These are phyloP conservation scores for Mycotypha africana DNA, from an alignment of 371 early-diverging fungal species.

Conservation along the genomic window DNA sequence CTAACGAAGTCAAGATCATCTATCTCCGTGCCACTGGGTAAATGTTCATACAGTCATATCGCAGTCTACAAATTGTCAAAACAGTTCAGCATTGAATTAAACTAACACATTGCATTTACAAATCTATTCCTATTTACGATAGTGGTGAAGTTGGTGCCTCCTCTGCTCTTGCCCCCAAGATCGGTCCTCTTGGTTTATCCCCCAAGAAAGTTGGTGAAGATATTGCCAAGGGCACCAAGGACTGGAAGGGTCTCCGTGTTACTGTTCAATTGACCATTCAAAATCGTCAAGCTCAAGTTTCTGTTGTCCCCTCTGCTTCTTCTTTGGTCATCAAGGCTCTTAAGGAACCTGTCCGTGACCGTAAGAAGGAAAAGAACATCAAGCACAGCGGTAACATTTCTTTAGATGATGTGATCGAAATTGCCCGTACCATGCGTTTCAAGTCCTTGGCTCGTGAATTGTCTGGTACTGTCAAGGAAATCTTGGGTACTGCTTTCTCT, in stretches of 20 bases:
- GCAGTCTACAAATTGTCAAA: neutral
- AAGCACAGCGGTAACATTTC: constrained; percentile 93
- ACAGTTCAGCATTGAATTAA: neutral
- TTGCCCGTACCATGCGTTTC: constrained; percentile 95
- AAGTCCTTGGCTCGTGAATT: constrained; percentile 90
- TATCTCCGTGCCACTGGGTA: constrained; percentile 95
- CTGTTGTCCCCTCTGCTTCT: constrained; percentile 97
- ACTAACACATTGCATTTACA: neutral
- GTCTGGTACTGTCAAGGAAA: constrained; percentile 95
- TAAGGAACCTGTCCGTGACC: constrained; percentile 98
- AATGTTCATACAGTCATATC: neutral
- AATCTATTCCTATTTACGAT: constrained; percentile 1
- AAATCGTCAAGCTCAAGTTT: constrained; percentile 99
- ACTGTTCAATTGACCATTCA: constrained; percentile 98
- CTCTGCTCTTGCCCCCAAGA: constrained; percentile 97
- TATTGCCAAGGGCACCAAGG: constrained; percentile 98
- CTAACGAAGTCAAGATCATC: constrained; percentile 86
- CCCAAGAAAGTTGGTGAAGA: constrained; percentile 99
- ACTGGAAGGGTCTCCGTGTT: constrained; percentile 98
- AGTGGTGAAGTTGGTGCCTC: constrained; percentile 98
- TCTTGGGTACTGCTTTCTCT: constrained; percentile 97
- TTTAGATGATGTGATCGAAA: constrained; percentile 90
- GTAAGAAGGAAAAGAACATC: constrained; percentile 99
- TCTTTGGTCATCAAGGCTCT: constrained; percentile 98
- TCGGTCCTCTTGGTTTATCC: constrained; percentile 98